Evolutionary conservation across 495 filamentous ascomycete genomes (phyloP).

Genomic region (Rostrohypoxylon terebratum): DNA sequence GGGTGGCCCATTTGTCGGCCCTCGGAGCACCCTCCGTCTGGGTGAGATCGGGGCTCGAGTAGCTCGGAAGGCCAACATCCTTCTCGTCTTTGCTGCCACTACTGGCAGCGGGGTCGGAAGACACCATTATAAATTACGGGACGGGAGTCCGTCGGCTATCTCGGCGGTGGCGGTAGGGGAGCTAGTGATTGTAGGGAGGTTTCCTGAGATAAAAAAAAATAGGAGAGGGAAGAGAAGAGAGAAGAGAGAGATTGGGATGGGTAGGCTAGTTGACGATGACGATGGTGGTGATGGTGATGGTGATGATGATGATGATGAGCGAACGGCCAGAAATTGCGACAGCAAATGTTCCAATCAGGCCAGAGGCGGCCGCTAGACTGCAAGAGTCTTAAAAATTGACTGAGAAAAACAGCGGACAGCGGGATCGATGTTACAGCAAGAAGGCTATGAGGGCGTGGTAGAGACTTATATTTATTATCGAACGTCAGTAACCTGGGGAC

Average conservation of each 20-base stretch:
- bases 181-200: conserved; percentile 6
- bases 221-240: not conserved
- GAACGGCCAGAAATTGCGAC: conserved; percentile 11
- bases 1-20: conserved; percentile 59
- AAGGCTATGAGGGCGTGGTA: conserved; percentile 25
- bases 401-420: conserved; percentile 19
- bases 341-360: conserved; percentile 22
- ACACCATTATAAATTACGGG: conserved; percentile 44
- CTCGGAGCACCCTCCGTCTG: conserved; percentile 29
- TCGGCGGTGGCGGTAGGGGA: conserved; percentile 1
- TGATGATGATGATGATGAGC: not conserved
- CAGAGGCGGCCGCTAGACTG: conserved; percentile 8
- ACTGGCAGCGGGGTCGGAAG: conserved; percentile 48
- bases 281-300: not conserved
- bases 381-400: conserved; percentile 17
- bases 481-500: not conserved
- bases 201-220: not conserved
- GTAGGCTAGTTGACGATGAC: not conserved
- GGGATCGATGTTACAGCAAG: conserved; percentile 28
- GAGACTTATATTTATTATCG: conserved; percentile 45
- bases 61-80: conserved; percentile 38
- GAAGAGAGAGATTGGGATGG: not conserved
- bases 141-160: conserved; percentile 17
- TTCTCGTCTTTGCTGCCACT: conserved; percentile 49
- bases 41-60: conserved; percentile 17